A percentile compares a stretch with the other conserved stretches of the same genome.
These are phyloP conservation scores for Pelargonium australe DNA, from an alignment of 441 rosid species.

Conservation along the genomic window DNA sequence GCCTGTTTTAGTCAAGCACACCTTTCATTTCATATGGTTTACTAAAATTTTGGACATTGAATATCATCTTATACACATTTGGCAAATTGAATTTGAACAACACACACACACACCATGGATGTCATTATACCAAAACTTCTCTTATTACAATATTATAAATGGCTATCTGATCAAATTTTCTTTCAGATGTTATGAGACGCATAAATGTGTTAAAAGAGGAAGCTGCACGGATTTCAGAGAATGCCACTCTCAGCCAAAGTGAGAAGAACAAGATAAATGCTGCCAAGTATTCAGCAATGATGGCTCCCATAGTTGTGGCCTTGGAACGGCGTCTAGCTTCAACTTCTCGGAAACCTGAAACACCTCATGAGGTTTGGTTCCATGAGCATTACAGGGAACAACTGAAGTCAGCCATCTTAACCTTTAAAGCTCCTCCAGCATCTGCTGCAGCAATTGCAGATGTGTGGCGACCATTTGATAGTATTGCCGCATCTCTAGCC, in stretches of 20 bases:
- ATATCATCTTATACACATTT: constrained; percentile 9
- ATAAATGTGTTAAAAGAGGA: constrained; percentile 88
- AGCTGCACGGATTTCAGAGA: constrained; percentile 84
- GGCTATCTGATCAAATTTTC: constrained; percentile 21
- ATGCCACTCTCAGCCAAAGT: constrained; percentile 75
- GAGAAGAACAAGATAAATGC: constrained; percentile 92
- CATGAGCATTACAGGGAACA: constrained; percentile 65
- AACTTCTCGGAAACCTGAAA: constrained; percentile 87
- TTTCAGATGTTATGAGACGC: constrained; percentile 88
- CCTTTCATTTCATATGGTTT: constrained; percentile 18
- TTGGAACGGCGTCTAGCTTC: constrained; percentile 96
- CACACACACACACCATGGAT: not conserved
- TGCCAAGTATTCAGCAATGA: constrained; percentile 96
- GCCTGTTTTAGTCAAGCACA: constrained; percentile 16
- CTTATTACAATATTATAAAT: not conserved
- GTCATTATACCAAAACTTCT: not conserved
- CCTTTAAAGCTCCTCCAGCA: constrained; percentile 82
- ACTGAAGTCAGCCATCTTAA: constrained; percentile 62
- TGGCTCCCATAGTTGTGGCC: constrained; percentile 94
- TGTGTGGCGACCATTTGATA: constrained; percentile 89
- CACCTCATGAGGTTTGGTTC: constrained; percentile 96
- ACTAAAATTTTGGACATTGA: constrained; percentile 7
- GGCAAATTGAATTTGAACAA: not conserved
- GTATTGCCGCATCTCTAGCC: constrained; percentile 82
- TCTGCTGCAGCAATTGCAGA: constrained; percentile 77